Percentiles rank a stretch among this genome's conserved stretches.
These are phyloP conservation scores for Proteromonas lacertae DNA, from an alignment of 352 stramenopile genomes.

Conservation along the genomic window DNA sequence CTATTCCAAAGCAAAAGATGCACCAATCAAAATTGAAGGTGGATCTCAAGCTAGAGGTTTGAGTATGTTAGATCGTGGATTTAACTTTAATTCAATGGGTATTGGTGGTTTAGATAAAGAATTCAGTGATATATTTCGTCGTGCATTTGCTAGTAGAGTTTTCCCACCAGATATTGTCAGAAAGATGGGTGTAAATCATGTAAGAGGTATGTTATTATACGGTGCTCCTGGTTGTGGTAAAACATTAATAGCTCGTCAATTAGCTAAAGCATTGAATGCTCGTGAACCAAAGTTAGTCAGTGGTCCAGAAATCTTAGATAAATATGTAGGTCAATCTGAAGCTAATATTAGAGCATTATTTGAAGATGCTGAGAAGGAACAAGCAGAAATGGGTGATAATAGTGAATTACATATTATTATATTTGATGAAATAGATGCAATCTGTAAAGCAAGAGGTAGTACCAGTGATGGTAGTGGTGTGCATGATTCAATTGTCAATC, in stretches of 20 bases:
- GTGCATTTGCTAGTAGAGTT: slow-evolving; percentile 82
- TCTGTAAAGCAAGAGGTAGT: slow-evolving; percentile 76
- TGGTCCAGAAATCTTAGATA: slow-evolving; percentile 92
- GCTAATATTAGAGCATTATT: slow-evolving; percentile 95
- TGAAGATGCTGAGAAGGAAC: slow-evolving; percentile 45
- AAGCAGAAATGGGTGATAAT: slow-evolving; percentile 50
- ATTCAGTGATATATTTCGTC: slow-evolving; percentile 96
- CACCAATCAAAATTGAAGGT: slow-evolving; percentile 2
- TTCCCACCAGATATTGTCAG: slow-evolving; percentile 71
- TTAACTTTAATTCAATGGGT: slow-evolving; percentile 90
- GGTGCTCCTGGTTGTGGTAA: slow-evolving; percentile 39
- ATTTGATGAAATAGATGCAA: slow-evolving; percentile 99
- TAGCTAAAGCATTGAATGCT: slow-evolving; percentile 74
- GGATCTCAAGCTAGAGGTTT: slow-evolving; percentile 8
- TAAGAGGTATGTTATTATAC: slow-evolving; percentile 58
- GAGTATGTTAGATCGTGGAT: slow-evolving; percentile 66
- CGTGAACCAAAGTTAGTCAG: slow-evolving; percentile 82
- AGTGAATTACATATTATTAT: slow-evolving; percentile 98
- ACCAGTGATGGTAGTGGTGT: slow-evolving; percentile 66
- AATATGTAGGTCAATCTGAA: slow-evolving; percentile 90
- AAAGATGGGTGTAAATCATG: slow-evolving; percentile 93
- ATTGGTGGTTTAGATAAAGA: slow-evolving; percentile 91
- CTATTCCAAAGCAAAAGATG: no score
- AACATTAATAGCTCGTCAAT: slow-evolving; percentile 91
- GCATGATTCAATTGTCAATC: slow-evolving; percentile 88